Evolutionary conservation across 495 filamentous ascomycete species (phyloP), one percentile per base, ranked within the genome.

Genomic region (Pseudomonodictys pantanalensis): DNA sequence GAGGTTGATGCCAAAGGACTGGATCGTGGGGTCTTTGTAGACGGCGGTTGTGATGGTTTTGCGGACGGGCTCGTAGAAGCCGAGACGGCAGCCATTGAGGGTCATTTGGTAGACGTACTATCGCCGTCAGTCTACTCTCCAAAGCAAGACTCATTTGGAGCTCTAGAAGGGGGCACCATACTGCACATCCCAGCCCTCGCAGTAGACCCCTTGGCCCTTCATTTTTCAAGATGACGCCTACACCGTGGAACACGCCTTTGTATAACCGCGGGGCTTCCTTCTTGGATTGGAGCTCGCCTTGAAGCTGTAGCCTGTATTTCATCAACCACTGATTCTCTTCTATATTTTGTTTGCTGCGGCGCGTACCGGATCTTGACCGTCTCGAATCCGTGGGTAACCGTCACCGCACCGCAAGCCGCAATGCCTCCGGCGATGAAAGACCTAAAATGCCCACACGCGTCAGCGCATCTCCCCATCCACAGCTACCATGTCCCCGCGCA

Each of bases 31-130:
- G 71, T 97, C 89, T 52, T 80, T 78, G 75, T 89, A 89, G 39
- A 96, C 68, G 30, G 80, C 64, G 6, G 62, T 65, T 22, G 81
- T 72, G 35, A 95, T 52, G 20, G 75, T 75, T 15, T 78, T 74
- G 59, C 93, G 89, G 68, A 97, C 82, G 0, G 93, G 93, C 74
- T 99, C 93, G 78, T 99, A 99, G 79, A 99, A 96, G 33, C 93
- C 92, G 11, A 99, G 77, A 23, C 93, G 90, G 76, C 91, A 97
- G 58, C 93, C 93, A 69, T 99, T 99, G 51, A 99, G 84, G 51
- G 93, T 81, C 59, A 96, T 87, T 75, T 99, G 95, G 77, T 99
- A 99, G 68, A 96, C 82, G 78, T 97, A 99, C 85, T 87, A 59
- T 45, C 42, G 48, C 47, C 32, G 28, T 58, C 50, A 60, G 56